phyloP scores from a whole-genome alignment of 768 basidiomycete species.

The Termitomyces sp. region DNA sequence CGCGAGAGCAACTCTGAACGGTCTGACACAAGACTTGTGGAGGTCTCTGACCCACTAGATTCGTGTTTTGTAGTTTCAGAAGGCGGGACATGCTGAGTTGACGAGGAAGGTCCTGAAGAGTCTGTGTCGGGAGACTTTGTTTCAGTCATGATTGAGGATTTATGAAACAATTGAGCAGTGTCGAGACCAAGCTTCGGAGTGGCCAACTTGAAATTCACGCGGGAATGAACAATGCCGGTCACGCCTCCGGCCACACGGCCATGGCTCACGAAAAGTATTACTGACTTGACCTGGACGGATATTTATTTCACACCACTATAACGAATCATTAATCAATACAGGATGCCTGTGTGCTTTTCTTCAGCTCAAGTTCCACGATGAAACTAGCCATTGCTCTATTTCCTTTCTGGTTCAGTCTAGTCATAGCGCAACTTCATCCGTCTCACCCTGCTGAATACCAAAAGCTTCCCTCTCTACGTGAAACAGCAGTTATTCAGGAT shows the following conservation, averaged over 20 bases:
- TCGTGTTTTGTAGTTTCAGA: neutral
- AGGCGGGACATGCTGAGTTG: neutral
- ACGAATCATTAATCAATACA: neutral
- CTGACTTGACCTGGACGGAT: neutral
- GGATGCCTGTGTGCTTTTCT: neutral
- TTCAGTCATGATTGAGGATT: slow-evolving; percentile 1
- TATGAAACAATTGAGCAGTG: neutral
- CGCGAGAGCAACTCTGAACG: slow-evolving; percentile 42
- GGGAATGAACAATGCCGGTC: neutral
- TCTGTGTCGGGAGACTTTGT: neutral
- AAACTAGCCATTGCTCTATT: neutral
- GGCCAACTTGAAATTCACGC: neutral
- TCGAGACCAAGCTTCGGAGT: neutral
- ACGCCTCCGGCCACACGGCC: neutral
- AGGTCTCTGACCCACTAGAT: neutral
- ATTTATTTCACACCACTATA: neutral
- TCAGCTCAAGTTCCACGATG: neutral
- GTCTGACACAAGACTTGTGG: slow-evolving; percentile 10
- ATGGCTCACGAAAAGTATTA: too few relatives aligned
- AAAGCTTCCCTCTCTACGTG: slow-evolving; percentile 32
- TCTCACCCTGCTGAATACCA: slow-evolving; percentile 29
- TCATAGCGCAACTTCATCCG: slow-evolving; percentile 19
- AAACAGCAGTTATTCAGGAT: slow-evolving; percentile 35
- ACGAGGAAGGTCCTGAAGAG: neutral
- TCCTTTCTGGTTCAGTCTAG: neutral